Conservation (phyloP, 2,329 filamentous ascomycete genomes). For the Clonostachys rhizophaga region DNA sequence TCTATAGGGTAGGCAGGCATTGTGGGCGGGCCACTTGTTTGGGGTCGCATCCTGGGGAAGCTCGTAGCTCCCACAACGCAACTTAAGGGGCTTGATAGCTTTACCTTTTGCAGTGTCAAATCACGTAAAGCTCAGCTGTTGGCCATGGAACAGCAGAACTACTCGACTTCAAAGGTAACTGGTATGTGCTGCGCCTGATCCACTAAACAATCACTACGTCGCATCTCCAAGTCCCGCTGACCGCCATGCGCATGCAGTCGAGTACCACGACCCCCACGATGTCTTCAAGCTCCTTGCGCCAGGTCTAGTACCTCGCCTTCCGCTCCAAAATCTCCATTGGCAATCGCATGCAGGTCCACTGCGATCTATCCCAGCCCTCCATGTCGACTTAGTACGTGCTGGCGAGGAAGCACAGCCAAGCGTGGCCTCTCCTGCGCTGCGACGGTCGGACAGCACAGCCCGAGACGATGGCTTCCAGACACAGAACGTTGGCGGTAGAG, state of each 20-base stretch:
- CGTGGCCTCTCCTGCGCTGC: constrained; percentile 18
- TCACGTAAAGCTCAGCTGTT: constrained; percentile 7
- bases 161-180: constrained; percentile 73
- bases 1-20: no score
- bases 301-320: constrained; percentile 72
- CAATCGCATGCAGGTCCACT: constrained; percentile 89
- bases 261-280: constrained; percentile 91
- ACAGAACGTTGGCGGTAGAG: constrained; percentile 40
- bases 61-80: no score
- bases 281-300: constrained; percentile 80
- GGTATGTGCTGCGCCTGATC: constrained; percentile 36
- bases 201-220: constrained; percentile 1
- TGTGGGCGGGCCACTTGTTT: no score
- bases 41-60: no score
- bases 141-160: constrained; percentile 57
- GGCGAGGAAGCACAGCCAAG: constrained; percentile 38
- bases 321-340: constrained; percentile 91
- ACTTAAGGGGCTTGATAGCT: no score
- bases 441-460: constrained; percentile 23
- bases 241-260: constrained; percentile 52
- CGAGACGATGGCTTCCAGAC: constrained; percentile 59
- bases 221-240: neutral
- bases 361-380: constrained; percentile 87
- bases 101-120: no score
- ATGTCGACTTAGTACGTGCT: constrained; percentile 78